Evolutionary conservation across 1,284 basidiomycete genomes (phyloP), one percentile per base, ranked within the genome.

Genomic region (Apiotrichum brassicae): DNA sequence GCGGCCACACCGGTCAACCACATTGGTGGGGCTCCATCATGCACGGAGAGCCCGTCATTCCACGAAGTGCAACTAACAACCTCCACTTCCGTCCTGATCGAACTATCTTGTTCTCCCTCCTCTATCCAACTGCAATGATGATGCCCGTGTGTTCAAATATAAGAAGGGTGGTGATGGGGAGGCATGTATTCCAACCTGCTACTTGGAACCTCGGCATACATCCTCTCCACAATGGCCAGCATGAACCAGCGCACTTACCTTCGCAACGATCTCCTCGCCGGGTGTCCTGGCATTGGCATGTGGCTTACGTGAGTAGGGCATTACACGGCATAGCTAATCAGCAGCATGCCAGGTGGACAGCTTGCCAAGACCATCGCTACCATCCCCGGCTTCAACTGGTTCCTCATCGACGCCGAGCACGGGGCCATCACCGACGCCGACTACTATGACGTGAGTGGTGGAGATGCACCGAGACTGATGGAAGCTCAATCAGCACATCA

Each of bases 381-480:
- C 6, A 39, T 53, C 22, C 51, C 51, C n/a, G 60, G 60, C 2
- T 60, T 57, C 46, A 54, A 62, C 53, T 63, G 54, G 49, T 43
- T 59, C 37, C 52, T 62, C 35, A 50, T 61, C 33, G 59, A 61
- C 49, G 51, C 55, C 30, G 56, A 61, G 43, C 59, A 61, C 48
- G 59, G 59, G 19, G 45, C 54, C 32, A 57, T 61, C 41, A 44
- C 51, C 28, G 59, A 61, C 49, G 44, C 36, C 8, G 57, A 61
- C 41, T 59, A 49, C 40, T 53, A 49, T 44, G 48, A 50, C 41
- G 58, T 55, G 43, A 24, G 52, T 38, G 16, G 2, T 4, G 7
- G 23, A 12, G 12, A 6, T 9, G 12, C 19, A 9, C 7, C 30
- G n/a, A 22, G 4, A 19, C 45, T 47, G n/a, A 47, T 11, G 9